phyloP scores from a whole-genome alignment of 495 filamentous ascomycete genomes.

The Opeltia flavorubescens region DNA sequence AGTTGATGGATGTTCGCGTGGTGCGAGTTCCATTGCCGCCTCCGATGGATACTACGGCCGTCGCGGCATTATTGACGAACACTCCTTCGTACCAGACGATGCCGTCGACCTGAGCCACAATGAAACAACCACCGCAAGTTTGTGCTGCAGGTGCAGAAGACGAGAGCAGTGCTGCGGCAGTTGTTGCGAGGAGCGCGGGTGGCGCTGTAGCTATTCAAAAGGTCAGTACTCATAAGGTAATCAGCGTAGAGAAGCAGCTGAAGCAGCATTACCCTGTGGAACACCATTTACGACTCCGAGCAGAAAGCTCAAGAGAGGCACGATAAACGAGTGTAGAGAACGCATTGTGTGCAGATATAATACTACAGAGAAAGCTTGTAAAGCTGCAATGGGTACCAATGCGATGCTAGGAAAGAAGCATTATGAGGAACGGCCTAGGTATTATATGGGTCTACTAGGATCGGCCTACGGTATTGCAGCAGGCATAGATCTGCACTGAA shows the following conservation, averaged over 20 bases:
- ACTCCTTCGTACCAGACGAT: slow-evolving; percentile 16
- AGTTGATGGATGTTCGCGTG: slow-evolving; percentile 12
- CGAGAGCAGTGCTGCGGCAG: slow-evolving; percentile 1
- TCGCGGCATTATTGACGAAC: slow-evolving; percentile 15
- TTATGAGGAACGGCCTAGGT: background rate
- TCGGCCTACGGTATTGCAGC: background rate
- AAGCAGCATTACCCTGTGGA: slow-evolving; percentile 1
- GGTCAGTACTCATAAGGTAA: background rate
- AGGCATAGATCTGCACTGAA: slow-evolving; percentile 2
- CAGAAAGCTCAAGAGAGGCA: background rate
- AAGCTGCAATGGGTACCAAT: background rate
- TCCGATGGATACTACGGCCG: slow-evolving; percentile 6
- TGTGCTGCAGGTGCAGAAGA: slow-evolving; percentile 8
- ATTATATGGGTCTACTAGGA: slow-evolving; percentile 1
- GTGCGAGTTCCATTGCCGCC: slow-evolving; percentile 10
- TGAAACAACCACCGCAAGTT: slow-evolving; percentile 10
- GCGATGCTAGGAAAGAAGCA: background rate
- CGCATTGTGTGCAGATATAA: background rate
- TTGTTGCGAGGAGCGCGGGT: slow-evolving; percentile 6
- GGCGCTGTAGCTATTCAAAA: background rate
- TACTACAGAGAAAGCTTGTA: background rate
- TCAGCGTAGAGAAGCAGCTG: too few species aligned
- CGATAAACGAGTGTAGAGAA: background rate
- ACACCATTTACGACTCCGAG: background rate
- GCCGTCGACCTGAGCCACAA: slow-evolving; percentile 14